Base-by-base conservation (phyloP, 2,329 filamentous ascomycete species). In the Hymenotorrendiella dingleyae region DNA sequence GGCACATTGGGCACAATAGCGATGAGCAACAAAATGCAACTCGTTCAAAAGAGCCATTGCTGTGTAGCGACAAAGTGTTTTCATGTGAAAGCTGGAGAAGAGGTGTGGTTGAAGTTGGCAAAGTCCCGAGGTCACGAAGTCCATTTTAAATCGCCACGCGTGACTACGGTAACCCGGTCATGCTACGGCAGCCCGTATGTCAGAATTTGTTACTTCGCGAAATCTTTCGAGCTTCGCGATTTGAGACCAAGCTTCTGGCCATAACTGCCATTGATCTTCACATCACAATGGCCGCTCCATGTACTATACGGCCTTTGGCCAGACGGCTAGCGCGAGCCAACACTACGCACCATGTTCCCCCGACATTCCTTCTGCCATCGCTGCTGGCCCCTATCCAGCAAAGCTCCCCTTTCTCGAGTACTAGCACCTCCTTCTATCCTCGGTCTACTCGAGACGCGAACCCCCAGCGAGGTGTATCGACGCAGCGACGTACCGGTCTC, bases 391-490 rank as follows among this genome's bases (percentile, higher is more conserved):
- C 48, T 27, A 40, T 28, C 16, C 52, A 56, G 16, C 60, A 60
- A 51, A 51, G 42, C 41, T 51, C 56, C 40, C 35, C 54, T 36
- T 64, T 65, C 50, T 62, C 61, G 17, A 61, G 52, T 38, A 58
- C 58, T 17, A 35, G 55, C 16, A 47, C 46, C 28, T 38, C 42
- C 26, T 36, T 46, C 27, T 59, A 52, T 36, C 60, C 62, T 22
- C n/a, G n/a, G n/a, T n/a, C n/a, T n/a, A n/a, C n/a, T n/a, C 78
- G 80, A 60, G 90, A 96, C 69, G 79, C 78, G 67, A 96, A 87
- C 71, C 81, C 76, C 52, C 69, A 78, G 48, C 84, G 93, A 48
- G 91, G 89, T 33, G 78, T 95, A 40, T 95, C 88, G 43, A 84
- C 82, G 19, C 73, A 94, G 44, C 82, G 86, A 53, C 75, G 84